Evolutionary conservation across 805 yeast genomes (phyloP).

Genomic region (Kodamaea neixiangensis): DNA sequence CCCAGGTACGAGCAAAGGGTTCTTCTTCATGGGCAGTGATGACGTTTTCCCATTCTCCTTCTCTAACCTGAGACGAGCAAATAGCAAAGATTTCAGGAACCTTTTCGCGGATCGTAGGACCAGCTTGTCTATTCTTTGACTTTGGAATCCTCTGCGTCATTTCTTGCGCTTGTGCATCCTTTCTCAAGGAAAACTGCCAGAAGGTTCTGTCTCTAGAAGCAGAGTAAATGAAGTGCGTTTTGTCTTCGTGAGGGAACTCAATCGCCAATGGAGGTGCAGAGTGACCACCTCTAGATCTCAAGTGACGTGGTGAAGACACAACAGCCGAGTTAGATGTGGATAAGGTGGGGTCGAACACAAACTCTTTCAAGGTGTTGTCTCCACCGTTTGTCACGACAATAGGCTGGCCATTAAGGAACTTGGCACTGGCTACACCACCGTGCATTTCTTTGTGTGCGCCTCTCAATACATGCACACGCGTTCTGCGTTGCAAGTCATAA

Average conservation of each 20-base stretch:
- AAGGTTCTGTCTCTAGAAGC: constrained; percentile 84
- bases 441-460: constrained; percentile 68
- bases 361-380: constrained; percentile 86
- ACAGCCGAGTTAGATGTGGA: constrained; percentile 63
- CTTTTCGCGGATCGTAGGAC: constrained; percentile 63
- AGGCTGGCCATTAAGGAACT: constrained; percentile 89
- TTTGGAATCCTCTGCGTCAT: constrained; percentile 72
- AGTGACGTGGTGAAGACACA: constrained; percentile 84
- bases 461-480: constrained; percentile 75
- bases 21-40: constrained; percentile 87
- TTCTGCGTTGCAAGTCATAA: constrained; percentile 71
- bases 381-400: constrained; percentile 86
- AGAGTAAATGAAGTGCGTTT: constrained; percentile 79
- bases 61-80: constrained; percentile 72
- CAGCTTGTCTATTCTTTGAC: constrained; percentile 47
- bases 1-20: constrained; percentile 88
- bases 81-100: constrained; percentile 74
- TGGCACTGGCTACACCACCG: constrained; percentile 77
- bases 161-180: constrained; percentile 95
- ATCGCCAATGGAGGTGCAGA: constrained; percentile 82
- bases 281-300: constrained; percentile 98
- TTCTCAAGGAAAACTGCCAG: constrained; percentile 91
- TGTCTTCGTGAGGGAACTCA: constrained; percentile 70
- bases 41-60: constrained; percentile 92
- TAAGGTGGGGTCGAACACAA: constrained; percentile 89